These are phyloP conservation scores for Macaranga tanarius DNA, from an alignment of 441 rosid genomes.

Conservation along the genomic window DNA sequence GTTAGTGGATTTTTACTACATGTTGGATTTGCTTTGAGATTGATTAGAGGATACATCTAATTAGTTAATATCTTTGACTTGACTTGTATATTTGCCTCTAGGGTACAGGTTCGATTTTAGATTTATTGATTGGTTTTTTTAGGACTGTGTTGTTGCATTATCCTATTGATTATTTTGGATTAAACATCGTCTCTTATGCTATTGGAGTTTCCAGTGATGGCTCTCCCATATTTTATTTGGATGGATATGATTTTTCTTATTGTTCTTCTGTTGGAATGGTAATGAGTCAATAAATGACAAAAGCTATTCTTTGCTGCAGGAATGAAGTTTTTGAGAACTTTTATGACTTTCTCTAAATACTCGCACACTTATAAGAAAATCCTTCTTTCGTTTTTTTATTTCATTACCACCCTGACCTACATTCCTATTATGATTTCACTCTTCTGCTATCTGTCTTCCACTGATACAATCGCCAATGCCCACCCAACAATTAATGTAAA, in stretches of 20 bases:
- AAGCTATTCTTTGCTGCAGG: not conserved
- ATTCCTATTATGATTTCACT: not conserved
- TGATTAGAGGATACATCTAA: not conserved
- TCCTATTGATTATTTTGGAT: not conserved
- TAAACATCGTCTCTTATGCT: not conserved
- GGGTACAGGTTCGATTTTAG: not conserved
- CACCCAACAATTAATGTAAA: not conserved
- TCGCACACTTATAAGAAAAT: too few relatives aligned
- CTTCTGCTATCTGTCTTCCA: not conserved
- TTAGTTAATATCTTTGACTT: not conserved
- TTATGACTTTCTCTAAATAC: not conserved
- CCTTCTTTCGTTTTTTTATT: not conserved
- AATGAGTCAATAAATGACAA: not conserved
- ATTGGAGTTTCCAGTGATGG: not conserved
- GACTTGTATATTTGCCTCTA: not conserved
- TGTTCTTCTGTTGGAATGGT: not conserved
- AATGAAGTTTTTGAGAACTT: not conserved
- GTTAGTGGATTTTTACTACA: constrained; percentile 36
- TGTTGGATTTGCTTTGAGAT: constrained; percentile 1
- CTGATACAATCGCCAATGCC: not conserved
- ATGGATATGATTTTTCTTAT: not conserved
- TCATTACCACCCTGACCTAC: not conserved
- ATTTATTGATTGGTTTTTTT: not conserved
- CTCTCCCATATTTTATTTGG: not conserved
- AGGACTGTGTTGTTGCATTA: not conserved